These are phyloP conservation scores for Neocallimastix lanati DNA, from an alignment of 192 early-diverging fungal genomes.

Conservation along the genomic window DNA sequence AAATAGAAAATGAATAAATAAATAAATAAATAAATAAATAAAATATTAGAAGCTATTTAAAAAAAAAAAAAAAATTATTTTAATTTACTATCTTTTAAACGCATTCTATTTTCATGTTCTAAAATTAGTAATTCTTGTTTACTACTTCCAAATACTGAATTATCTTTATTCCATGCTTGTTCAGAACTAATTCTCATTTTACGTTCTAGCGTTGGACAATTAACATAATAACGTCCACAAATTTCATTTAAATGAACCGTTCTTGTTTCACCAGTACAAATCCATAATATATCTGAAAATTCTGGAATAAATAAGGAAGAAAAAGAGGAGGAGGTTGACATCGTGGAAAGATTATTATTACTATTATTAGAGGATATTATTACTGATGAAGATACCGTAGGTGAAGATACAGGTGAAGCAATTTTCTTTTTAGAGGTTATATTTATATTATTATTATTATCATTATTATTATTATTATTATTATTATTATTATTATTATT, in stretches of 20 bases:
- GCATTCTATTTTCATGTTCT: background rate
- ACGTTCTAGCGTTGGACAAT: background rate
- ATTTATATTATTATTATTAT: background rate
- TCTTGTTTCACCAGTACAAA: background rate
- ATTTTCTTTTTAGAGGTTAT: background rate
- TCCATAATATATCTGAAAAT: background rate
- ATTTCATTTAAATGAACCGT: background rate
- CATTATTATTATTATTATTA: background rate
- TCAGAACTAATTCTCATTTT: background rate
- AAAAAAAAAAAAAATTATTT: too few relatives aligned
- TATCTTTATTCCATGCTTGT: background rate
- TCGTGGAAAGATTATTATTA: background rate
- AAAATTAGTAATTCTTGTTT: background rate
- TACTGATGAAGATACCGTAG: background rate
- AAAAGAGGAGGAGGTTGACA: background rate
- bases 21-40: too few relatives aligned
- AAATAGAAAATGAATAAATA: too few relatives aligned
- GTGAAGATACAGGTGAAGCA: background rate
- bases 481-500: too few relatives aligned
- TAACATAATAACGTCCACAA: background rate
- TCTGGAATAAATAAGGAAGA: background rate
- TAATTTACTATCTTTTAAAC: background rate
- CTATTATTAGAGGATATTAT: background rate
- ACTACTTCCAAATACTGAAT: background rate
- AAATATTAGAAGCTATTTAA: too few relatives aligned